phyloP scores from a whole-genome alignment of 2,329 filamentous ascomycete species.

The Verruconis gallopava region DNA sequence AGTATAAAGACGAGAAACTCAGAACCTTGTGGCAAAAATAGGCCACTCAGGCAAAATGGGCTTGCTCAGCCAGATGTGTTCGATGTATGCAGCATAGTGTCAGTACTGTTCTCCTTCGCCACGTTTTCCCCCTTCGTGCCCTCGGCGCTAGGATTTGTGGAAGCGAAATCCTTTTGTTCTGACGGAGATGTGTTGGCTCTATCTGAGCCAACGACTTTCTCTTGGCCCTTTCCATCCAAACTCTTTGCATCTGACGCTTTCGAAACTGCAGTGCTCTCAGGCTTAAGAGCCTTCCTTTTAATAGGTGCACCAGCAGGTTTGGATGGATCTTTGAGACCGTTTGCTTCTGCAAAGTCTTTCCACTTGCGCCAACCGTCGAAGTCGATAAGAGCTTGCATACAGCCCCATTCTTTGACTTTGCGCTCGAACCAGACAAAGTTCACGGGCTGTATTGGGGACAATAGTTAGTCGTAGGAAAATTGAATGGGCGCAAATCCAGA shows the following conservation, averaged over 20 bases:
- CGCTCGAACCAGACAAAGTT: constrained; percentile 95
- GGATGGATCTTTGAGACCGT: constrained; percentile 12
- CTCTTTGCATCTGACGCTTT: not conserved
- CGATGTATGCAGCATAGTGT: constrained; percentile 1
- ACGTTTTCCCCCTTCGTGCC: not conserved
- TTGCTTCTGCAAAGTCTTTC: constrained; percentile 57
- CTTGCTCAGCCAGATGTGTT: not conserved
- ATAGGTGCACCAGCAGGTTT: not conserved
- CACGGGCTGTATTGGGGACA: constrained; percentile 52
- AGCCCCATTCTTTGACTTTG: constrained; percentile 98
- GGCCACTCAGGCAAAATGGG: not conserved
- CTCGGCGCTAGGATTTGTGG: not conserved
- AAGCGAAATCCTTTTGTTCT: constrained; percentile 5
- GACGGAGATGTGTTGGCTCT: not conserved
- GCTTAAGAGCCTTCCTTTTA: constrained; percentile 1
- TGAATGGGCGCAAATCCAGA: not conserved
- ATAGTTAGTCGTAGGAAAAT: constrained; percentile 14
- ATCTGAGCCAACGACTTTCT: too few species aligned
- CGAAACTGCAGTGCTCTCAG: not conserved
- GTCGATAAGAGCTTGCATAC: constrained; percentile 98
- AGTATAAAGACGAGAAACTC: not conserved
- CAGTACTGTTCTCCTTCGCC: constrained; percentile 1
- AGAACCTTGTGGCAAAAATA: not conserved
- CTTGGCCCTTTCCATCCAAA: not conserved
- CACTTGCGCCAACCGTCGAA: constrained; percentile 97